These are phyloP conservation scores for Candida sojae DNA, from an alignment of 1,139 yeast genomes.

Conservation along the genomic window DNA sequence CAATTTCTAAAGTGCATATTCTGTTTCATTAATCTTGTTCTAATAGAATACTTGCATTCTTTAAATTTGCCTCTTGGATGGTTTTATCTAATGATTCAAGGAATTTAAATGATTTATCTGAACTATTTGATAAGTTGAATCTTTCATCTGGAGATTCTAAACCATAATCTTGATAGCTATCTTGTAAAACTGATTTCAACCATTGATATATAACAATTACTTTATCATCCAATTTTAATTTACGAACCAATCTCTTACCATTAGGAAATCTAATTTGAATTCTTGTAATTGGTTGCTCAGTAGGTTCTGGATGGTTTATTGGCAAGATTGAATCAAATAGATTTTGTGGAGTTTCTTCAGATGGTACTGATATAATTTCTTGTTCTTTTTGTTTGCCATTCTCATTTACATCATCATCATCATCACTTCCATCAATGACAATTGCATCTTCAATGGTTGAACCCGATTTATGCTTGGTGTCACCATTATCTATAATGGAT, in stretches of 20 bases:
- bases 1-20: too few relatives aligned
- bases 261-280: slow-evolving; percentile 86
- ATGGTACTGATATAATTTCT: slow-evolving; percentile 1
- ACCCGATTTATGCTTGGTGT: slow-evolving; percentile 15
- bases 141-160: slow-evolving; percentile 34
- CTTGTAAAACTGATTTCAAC: slow-evolving; percentile 60
- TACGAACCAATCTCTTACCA: slow-evolving; percentile 79
- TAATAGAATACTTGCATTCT: slow-evolving; percentile 77
- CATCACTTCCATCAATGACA: slow-evolving; percentile 17
- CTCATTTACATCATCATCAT: slow-evolving; percentile 10
- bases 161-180: slow-evolving; percentile 48
- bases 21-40: slow-evolving; percentile 42
- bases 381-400: background rate
- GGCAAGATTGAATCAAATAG: slow-evolving; percentile 50
- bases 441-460: slow-evolving; percentile 29
- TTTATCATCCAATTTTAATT: slow-evolving; percentile 58
- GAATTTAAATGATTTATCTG: slow-evolving; percentile 67
- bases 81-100: slow-evolving; percentile 58
- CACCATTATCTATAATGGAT: slow-evolving; percentile 42
- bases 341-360: slow-evolving; percentile 14
- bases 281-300: slow-evolving; percentile 65
- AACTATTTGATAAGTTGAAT: slow-evolving; percentile 56
- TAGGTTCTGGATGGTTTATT: slow-evolving; percentile 54
- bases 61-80: slow-evolving; percentile 74
- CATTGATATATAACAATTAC: slow-evolving; percentile 45